Evolutionary conservation across 495 filamentous ascomycete species (phyloP).

Genomic region (Xylaria telfairii): DNA sequence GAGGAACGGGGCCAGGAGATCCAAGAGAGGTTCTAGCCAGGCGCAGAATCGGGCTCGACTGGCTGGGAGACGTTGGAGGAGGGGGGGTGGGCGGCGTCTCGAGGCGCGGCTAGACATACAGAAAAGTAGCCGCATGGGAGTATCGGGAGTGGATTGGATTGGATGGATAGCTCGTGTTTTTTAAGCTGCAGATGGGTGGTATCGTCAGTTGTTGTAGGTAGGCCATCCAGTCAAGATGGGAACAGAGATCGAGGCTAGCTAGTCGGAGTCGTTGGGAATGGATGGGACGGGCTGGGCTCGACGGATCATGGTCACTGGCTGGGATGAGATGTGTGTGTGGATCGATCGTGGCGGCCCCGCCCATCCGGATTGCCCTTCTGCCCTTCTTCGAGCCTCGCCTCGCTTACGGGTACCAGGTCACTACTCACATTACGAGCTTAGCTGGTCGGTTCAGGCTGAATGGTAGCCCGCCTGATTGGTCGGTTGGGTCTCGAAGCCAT

Average conservation of each 20-base stretch:
- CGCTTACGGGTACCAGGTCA: background rate
- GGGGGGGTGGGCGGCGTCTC: background rate
- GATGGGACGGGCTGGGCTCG: background rate
- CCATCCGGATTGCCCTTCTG: background rate
- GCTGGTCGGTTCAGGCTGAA: constrained; percentile 11
- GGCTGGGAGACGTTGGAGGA: background rate
- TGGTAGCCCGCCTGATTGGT: background rate
- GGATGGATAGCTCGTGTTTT: constrained; percentile 19
- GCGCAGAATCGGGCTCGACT: background rate
- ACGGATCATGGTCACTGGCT: too few relatives aligned
- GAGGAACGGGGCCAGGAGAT: too few relatives aligned
- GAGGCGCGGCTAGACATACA: constrained; percentile 6
- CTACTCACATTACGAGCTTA: background rate
- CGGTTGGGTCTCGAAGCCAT: background rate
- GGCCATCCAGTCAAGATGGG: too few relatives aligned
- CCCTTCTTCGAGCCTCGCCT: background rate
- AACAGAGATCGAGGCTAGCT: too few relatives aligned
- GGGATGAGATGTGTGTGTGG: constrained; percentile 3
- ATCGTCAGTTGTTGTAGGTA: too few relatives aligned
- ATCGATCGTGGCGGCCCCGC: constrained; percentile 24
- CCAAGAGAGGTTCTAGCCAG: background rate
- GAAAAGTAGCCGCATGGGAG: constrained; percentile 17
- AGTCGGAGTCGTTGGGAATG: too few relatives aligned
- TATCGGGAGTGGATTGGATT: constrained; percentile 16
- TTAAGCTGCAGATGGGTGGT: background rate